These are phyloP conservation scores for Morella rubra DNA, from an alignment of 306 rosid genomes.

Conservation along the genomic window DNA sequence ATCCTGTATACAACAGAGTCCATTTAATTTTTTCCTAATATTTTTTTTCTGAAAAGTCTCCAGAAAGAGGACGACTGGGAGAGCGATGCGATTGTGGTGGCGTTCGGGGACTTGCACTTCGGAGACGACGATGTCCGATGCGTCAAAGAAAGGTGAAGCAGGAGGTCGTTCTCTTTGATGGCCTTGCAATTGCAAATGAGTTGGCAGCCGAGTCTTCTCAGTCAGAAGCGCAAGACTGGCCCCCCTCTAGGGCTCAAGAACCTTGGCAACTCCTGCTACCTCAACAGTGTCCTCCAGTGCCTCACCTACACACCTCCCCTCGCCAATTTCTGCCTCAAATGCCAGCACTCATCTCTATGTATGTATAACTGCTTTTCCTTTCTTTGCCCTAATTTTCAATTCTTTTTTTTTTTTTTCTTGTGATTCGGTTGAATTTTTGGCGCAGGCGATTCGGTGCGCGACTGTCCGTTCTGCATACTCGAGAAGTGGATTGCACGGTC, in stretches of 20 bases:
- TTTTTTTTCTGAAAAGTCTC: neutral
- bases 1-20: neutral
- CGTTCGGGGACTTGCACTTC: constrained; percentile 30
- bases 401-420: neutral
- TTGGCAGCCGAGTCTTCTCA: constrained; percentile 91
- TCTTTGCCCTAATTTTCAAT: neutral
- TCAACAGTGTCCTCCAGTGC: constrained; percentile 99
- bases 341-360: constrained; percentile 80
- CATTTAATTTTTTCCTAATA: neutral
- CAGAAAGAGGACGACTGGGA: neutral
- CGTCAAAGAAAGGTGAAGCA: constrained; percentile 36
- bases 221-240: constrained; percentile 75
- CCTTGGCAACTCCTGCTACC: constrained; percentile 97
- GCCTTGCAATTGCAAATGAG: constrained; percentile 91
- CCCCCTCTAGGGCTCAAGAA: constrained; percentile 85
- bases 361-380: neutral
- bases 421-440: neutral
- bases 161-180: constrained; percentile 69
- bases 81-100: constrained; percentile 74
- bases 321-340: constrained; percentile 96
- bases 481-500: constrained; percentile 84
- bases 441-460: constrained; percentile 78
- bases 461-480: constrained; percentile 84
- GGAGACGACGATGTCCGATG: constrained; percentile 68
- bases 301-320: constrained; percentile 99